These are phyloP conservation scores for Colletotrichum karsti DNA, from an alignment of 2,329 filamentous ascomycete genomes.

Conservation along the genomic window DNA sequence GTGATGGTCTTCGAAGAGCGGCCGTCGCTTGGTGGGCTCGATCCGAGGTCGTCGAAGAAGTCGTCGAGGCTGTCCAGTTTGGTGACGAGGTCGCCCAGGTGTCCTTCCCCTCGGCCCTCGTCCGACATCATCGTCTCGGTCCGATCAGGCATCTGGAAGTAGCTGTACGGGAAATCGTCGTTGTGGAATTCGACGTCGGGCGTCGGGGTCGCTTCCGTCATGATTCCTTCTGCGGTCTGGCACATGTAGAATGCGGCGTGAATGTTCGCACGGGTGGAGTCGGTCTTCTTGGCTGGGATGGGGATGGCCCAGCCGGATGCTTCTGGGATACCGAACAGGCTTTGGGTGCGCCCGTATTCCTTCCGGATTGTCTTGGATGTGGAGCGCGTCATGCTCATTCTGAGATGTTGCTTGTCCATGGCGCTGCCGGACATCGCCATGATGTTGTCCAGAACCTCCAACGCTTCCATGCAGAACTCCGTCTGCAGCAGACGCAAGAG, in stretches of 20 bases:
- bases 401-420: constrained; percentile 91
- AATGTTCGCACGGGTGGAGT: constrained; percentile 87
- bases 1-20: constrained; percentile 70
- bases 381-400: constrained; percentile 97
- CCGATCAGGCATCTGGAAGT: constrained; percentile 76
- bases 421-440: constrained; percentile 93
- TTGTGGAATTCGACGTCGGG: constrained; percentile 92
- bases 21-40: constrained; percentile 66
- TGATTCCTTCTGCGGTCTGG: constrained; percentile 69
- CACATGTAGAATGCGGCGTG: constrained; percentile 97
- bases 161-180: constrained; percentile 86
- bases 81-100: constrained; percentile 84
- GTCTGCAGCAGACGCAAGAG: constrained; percentile 89
- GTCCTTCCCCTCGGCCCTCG: constrained; percentile 75
- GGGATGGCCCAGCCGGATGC: constrained; percentile 96
- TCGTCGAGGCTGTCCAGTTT: constrained; percentile 83
- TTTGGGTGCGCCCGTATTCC: constrained; percentile 94
- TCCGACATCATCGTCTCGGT: constrained; percentile 95
- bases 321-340: constrained; percentile 95
- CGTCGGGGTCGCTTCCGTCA: constrained; percentile 71
- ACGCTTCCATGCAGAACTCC: constrained; percentile 90
- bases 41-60: constrained; percentile 77
- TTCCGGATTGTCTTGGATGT: constrained; percentile 88
- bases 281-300: constrained; percentile 88
- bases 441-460: constrained; percentile 92